phyloP scores from a whole-genome alignment of 306 rosid species.

The Trichosanthes cucumerina region DNA sequence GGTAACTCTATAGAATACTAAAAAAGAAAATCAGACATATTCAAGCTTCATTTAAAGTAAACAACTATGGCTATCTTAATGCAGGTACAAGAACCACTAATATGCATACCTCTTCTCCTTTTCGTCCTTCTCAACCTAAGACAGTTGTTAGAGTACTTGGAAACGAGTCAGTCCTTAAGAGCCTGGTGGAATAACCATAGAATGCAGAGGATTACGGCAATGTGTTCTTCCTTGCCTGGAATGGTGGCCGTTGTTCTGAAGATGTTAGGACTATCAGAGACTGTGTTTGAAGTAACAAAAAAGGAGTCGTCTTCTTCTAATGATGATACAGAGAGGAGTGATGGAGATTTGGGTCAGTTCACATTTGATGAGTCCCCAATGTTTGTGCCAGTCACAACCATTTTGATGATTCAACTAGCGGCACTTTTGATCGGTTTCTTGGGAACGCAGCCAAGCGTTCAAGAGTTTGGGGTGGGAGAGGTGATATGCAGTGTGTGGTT shows the following conservation, averaged over 20 bases:
- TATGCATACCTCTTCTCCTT: constrained; percentile 21
- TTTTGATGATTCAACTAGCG: constrained; percentile 38
- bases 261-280: constrained; percentile 30
- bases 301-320: constrained; percentile 26
- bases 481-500: constrained; percentile 26
- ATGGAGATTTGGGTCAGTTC: constrained; percentile 22
- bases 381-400: constrained; percentile 47
- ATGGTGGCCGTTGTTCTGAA: constrained; percentile 25
- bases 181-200: constrained; percentile 73
- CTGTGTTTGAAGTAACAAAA: constrained; percentile 41
- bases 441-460: constrained; percentile 6
- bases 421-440: constrained; percentile 24
- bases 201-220: constrained; percentile 34
- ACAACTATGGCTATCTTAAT: neutral
- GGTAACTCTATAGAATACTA: constrained; percentile 23
- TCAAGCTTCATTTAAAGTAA: neutral
- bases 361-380: constrained; percentile 44
- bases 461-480: constrained; percentile 37
- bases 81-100: constrained; percentile 27
- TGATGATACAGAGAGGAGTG: neutral
- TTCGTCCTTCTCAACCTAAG: constrained; percentile 14
- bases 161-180: constrained; percentile 26
- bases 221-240: constrained; percentile 36
- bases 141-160: constrained; percentile 23
- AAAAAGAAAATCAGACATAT: neutral